Evolutionary conservation across 2,329 filamentous ascomycete species (phyloP), one percentile per base, ranked within the genome.

Genomic region (Botrytis aclada): DNA sequence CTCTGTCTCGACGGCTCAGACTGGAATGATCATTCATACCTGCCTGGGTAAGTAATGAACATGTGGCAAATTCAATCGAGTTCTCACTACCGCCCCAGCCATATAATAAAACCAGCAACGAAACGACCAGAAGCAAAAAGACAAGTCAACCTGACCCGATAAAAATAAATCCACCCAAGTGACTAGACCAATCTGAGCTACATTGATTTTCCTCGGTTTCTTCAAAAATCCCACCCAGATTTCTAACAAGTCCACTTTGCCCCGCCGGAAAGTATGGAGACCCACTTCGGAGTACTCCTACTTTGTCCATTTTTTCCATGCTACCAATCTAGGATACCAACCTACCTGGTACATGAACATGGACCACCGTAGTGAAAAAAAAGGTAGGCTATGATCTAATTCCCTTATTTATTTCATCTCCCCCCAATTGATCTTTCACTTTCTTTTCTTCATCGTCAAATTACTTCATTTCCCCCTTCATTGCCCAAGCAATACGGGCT

Each of bases 401-500:
- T 63, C n/a, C 7, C n/a, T 56, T 69, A 69, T 58, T 41, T 69
- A 69, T 16, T 41, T 16, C 47, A 67, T 67, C 25, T 32, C 37
- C 47, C 43, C 20, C 25, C 9, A 39, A 1, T 41, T 56, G 6
- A n/a, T 14, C 65, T 56, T 43, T 34, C 16, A 9, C 16, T 54
- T 56, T 37, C 14, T 39, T 25, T 56, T 43, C 47, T 41, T 43
- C 37, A 56, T 32, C 47, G 47, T 18, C 18, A 25, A 43, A 16
- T 32, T 25, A 56, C 65, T 56, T 25, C 47, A 69, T 70, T 37
- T 16, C 54, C 56, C 69, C 69, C 58, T 66, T 54, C 60, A 71
- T 65, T 65, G 45, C 60, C 16, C 41, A 61, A 34, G 61, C 60
- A 71, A 66, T 41, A 45, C 47, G 67, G 67, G 67, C 39, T 63